Evolutionary conservation across 2,329 filamentous ascomycete genomes (phyloP).

Genomic region (Rhytidhysteron rufulum): DNA sequence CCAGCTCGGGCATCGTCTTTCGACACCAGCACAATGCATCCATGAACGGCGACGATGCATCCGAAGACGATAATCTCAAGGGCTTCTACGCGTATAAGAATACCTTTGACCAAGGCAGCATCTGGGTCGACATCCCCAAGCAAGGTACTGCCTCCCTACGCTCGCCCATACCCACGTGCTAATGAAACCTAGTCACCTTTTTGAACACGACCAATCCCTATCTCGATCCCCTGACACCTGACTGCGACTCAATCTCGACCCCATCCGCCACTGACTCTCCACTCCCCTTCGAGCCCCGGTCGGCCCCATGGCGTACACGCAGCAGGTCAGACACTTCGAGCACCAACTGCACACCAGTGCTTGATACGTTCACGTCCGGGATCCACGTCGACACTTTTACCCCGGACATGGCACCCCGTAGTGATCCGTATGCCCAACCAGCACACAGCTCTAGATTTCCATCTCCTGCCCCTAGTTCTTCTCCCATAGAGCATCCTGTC

Average conservation of each 20-base stretch:
- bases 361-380: constrained; percentile 52
- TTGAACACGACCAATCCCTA: constrained; percentile 61
- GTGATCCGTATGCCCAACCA: constrained; percentile 18
- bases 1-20: constrained; percentile 61
- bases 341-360: constrained; percentile 42
- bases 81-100: constrained; percentile 65
- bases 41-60: constrained; percentile 54
- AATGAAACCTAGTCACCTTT: constrained; percentile 58
- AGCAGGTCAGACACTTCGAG: constrained; percentile 23
- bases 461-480: constrained; percentile 19
- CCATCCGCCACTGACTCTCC: constrained; percentile 31
- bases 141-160: constrained; percentile 51
- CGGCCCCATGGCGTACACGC: constrained; percentile 25
- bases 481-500: constrained; percentile 25
- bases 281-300: constrained; percentile 23
- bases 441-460: constrained; percentile 6
- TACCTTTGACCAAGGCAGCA: constrained; percentile 57
- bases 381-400: constrained; percentile 36
- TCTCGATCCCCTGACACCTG: constrained; percentile 43
- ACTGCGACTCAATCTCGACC: constrained; percentile 29
- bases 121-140: constrained; percentile 62
- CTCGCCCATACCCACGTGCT: constrained; percentile 5
- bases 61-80: constrained; percentile 47
- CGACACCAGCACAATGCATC: constrained; percentile 67
- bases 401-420: constrained; percentile 18